A percentile compares a stretch with the other conserved stretches of the same genome.
These are phyloP conservation scores for Citeromyces matritensis DNA, from an alignment of 805 yeast species.

Conservation along the genomic window DNA sequence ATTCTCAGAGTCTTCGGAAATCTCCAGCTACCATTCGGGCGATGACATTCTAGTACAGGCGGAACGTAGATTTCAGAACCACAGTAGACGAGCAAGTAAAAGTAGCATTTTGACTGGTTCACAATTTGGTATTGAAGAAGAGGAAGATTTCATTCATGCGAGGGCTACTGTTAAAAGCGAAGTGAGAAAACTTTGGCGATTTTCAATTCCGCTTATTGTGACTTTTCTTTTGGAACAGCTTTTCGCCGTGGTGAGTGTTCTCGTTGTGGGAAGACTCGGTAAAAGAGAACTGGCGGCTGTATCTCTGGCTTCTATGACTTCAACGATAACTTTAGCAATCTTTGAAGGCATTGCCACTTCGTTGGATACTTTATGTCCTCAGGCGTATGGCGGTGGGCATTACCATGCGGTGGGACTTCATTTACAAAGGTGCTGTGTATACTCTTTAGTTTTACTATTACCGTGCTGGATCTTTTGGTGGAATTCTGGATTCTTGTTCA, in stretches of 20 bases:
- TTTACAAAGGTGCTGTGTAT: slow-evolving; percentile 48
- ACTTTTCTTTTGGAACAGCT: slow-evolving; percentile 62
- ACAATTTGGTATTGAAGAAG: slow-evolving; percentile 5
- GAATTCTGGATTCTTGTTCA: slow-evolving; percentile 32
- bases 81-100: slow-evolving; percentile 2
- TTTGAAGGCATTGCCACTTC: slow-evolving; percentile 69
- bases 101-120: slow-evolving; percentile 3
- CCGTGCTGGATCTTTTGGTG: slow-evolving; percentile 56
- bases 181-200: slow-evolving; percentile 17
- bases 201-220: slow-evolving; percentile 41
- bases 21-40: slow-evolving; percentile 7
- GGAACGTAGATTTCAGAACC: slow-evolving; percentile 11
- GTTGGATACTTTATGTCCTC: slow-evolving; percentile 67
- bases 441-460: slow-evolving; percentile 39
- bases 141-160: slow-evolving; percentile 17
- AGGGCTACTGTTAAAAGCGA: slow-evolving; percentile 12
- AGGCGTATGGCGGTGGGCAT: slow-evolving; percentile 60
- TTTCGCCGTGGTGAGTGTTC: slow-evolving; percentile 61
- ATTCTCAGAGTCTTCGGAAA: slow-evolving; percentile 9
- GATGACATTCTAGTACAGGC: slow-evolving; percentile 10
- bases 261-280: slow-evolving; percentile 67
- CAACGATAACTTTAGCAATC: slow-evolving; percentile 57
- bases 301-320: slow-evolving; percentile 66
- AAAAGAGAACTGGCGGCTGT: slow-evolving; percentile 63
- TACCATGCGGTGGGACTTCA: slow-evolving; percentile 51